A percentile compares a stretch with the other conserved stretches of the same genome.
Evolutionary conservation across 306 rosid genomes (phyloP).

Genomic region (Lathyrus aphaca): DNA sequence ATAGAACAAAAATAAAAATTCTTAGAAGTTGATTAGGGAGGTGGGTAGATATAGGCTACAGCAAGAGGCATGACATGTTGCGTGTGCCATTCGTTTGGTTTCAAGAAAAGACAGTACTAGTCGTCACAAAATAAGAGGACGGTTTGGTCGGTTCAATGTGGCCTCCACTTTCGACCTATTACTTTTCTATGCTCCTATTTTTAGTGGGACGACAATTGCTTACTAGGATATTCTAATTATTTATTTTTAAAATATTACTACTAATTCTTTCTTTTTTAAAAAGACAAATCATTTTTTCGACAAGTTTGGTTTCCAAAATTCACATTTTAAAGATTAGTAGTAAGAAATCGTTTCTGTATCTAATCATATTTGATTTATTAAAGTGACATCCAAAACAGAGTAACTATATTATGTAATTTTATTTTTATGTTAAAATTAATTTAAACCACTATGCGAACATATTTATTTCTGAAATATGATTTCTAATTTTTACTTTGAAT

Average conservation of each 20-base stretch:
- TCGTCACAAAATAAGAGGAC: conserved; percentile 48
- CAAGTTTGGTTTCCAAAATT: too few species aligned
- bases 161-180: conserved; percentile 58
- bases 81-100: conserved; percentile 13
- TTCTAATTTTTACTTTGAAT: too few species aligned
- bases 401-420: too few species aligned
- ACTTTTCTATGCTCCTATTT: not conserved
- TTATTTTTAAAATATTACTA: not conserved
- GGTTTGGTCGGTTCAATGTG: conserved; percentile 77
- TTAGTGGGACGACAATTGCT: not conserved
- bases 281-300: too few species aligned
- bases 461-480: too few species aligned
- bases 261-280: not conserved
- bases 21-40: not conserved
- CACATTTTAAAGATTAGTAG: too few species aligned
- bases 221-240: not conserved
- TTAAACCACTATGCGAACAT: too few species aligned
- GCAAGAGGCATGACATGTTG: not conserved
- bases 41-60: not conserved
- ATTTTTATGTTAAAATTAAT: too few species aligned
- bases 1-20: too few species aligned
- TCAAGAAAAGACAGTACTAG: conserved; percentile 39
- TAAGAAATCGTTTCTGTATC: too few species aligned
- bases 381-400: too few species aligned
- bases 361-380: too few species aligned